Evolutionary conservation across 1,284 basidiomycete genomes (phyloP).

Genomic region (Peniophora sp.): DNA sequence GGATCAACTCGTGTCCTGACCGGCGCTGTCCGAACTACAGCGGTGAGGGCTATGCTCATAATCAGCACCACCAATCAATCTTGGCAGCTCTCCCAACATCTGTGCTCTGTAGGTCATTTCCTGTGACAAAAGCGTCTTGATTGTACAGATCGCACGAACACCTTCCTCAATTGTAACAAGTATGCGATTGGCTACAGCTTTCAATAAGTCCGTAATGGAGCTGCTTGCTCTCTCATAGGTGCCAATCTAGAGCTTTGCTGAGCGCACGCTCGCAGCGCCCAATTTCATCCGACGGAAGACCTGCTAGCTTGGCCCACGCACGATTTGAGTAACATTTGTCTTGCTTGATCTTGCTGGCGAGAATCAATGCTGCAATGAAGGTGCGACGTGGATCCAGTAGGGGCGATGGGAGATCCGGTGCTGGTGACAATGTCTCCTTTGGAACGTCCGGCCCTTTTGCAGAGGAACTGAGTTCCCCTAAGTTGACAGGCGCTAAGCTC

Average conservation of each 20-base stretch:
- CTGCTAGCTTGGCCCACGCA: slow-evolving; percentile 85
- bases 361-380: slow-evolving; percentile 82
- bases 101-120: too few species aligned
- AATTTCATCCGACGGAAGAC: slow-evolving; percentile 70
- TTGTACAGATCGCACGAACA: background rate
- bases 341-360: slow-evolving; percentile 88
- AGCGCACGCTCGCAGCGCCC: slow-evolving; percentile 75
- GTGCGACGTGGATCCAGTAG: slow-evolving; percentile 84
- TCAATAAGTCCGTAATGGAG: background rate
- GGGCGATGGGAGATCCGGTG: slow-evolving; percentile 60
- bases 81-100: too few species aligned
- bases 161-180: background rate
- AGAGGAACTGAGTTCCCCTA: slow-evolving; percentile 1
- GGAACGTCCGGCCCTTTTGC: slow-evolving; percentile 7
- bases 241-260: slow-evolving; percentile 73
- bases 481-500: slow-evolving; percentile 2
- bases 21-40: too few species aligned
- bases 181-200: background rate
- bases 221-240: slow-evolving; percentile 76
- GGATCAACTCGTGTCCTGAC: too few species aligned
- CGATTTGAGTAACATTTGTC: slow-evolving; percentile 90
- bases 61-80: too few species aligned
- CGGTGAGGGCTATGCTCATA: too few species aligned
- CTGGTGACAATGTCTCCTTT: slow-evolving; percentile 29
- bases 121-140: background rate